Evolutionary conservation across 2,329 filamentous ascomycete genomes (phyloP).

Genomic region (Aspergillus ochraceus): DNA sequence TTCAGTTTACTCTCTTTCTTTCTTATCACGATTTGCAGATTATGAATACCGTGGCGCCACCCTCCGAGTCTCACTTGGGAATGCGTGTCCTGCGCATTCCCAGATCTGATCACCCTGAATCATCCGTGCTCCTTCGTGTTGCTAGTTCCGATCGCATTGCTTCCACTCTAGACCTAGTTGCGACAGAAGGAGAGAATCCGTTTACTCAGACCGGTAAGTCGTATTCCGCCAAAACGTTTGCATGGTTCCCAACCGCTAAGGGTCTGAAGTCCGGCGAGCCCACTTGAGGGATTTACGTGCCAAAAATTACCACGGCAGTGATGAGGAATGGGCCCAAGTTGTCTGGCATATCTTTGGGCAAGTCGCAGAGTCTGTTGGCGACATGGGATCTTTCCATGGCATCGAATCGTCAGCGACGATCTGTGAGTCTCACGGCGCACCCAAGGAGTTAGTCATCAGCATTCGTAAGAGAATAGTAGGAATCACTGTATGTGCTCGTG

Average conservation of each 20-base stretch:
- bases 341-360: conserved; percentile 38
- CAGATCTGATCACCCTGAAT: conserved; percentile 43
- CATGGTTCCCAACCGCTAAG: conserved; percentile 12
- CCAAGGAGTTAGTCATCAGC: conserved; percentile 40
- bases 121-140: conserved; percentile 54
- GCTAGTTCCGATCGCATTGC: conserved; percentile 33
- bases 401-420: conserved; percentile 36
- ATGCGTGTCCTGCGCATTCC: conserved; percentile 51
- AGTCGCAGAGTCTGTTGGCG: conserved; percentile 14
- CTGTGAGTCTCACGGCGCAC: conserved; percentile 22
- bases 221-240: not conserved
- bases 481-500: conserved; percentile 46
- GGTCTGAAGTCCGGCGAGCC: conserved; percentile 36
- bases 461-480: conserved; percentile 47
- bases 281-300: conserved; percentile 39
- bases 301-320: conserved; percentile 45
- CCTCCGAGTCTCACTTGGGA: conserved; percentile 8
- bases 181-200: conserved; percentile 58
- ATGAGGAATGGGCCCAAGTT: conserved; percentile 43
- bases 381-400: conserved; percentile 22
- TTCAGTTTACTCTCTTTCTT: not conserved
- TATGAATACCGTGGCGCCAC: conserved; percentile 7
- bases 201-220: conserved; percentile 50
- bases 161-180: conserved; percentile 57
- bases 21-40: not conserved